Conservation (phyloP, 208 protist genomes). For the Herpetomonas tarakana region DNA sequence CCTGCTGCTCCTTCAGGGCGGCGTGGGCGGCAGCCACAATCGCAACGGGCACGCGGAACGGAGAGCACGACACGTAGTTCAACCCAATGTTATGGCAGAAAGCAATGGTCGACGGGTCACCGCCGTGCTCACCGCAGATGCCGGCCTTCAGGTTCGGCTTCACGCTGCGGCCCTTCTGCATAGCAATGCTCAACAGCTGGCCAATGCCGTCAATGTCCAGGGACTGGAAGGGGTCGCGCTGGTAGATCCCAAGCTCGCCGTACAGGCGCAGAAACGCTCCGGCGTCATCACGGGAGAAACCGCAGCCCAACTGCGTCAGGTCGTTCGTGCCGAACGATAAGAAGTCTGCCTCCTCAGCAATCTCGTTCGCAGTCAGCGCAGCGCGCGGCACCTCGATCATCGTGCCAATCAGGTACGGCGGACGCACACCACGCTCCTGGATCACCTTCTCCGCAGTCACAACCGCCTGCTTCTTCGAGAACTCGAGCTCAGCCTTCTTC, state of each 20-base stretch:
- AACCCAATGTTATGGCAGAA: constrained; percentile 92
- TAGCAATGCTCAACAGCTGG: constrained; percentile 85
- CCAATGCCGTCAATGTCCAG: constrained; percentile 94
- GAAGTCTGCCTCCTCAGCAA: constrained; percentile 92
- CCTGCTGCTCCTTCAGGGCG: constrained; percentile 78
- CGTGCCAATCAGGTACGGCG: constrained; percentile 88
- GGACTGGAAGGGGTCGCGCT: constrained; percentile 93
- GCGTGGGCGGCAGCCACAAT: constrained; percentile 94
- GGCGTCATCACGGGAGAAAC: constrained; percentile 95
- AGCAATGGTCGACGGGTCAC: constrained; percentile 90
- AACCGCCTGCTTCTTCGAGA: constrained; percentile 68
- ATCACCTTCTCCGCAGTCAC: constrained; percentile 63
- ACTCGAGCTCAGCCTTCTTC: constrained; percentile 81
- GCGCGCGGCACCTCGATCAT: constrained; percentile 94
- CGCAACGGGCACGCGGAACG: constrained; percentile 94
- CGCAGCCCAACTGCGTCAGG: constrained; percentile 96
- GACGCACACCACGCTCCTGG: constrained; percentile 19
- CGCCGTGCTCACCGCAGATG: constrained; percentile 96
- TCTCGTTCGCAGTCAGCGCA: constrained; percentile 83
- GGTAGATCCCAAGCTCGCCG: constrained; percentile 89
- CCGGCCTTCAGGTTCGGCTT: constrained; percentile 88
- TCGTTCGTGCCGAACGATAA: constrained; percentile 98
- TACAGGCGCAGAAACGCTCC: constrained; percentile 93
- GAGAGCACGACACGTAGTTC: constrained; percentile 95
- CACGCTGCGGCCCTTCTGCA: constrained; percentile 73